Conservation (phyloP, 1,284 basidiomycete species). For the Microbotryum scabiosae region DNA sequence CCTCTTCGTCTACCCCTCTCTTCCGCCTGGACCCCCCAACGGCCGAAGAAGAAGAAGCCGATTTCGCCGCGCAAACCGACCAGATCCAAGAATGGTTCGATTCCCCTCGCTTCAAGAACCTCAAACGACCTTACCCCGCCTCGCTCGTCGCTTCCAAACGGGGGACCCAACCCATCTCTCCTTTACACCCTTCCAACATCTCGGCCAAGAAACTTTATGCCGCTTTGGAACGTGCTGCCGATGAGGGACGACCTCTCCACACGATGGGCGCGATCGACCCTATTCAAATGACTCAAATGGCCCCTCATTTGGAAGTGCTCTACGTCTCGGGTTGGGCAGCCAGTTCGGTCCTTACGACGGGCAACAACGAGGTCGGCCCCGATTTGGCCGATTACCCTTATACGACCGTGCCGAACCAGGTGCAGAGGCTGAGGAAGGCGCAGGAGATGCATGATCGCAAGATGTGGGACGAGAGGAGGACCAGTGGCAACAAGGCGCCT, state of each 20-base stretch:
- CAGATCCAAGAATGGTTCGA: constrained; percentile 65
- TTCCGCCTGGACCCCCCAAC: constrained; percentile 60
- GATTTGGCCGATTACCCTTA: constrained; percentile 95
- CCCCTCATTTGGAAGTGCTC: constrained; percentile 79
- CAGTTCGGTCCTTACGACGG: constrained; percentile 78
- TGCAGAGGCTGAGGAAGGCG: constrained; percentile 73
- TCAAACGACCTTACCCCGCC: constrained; percentile 70
- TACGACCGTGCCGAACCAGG: constrained; percentile 87
- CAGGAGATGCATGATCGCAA: constrained; percentile 80
- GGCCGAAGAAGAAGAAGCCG: constrained; percentile 54
- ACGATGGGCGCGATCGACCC: constrained; percentile 87
- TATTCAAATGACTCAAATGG: constrained; percentile 95
- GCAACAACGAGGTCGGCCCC: constrained; percentile 91
- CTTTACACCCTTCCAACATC: constrained; percentile 61
- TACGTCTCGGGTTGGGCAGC: constrained; percentile 94
- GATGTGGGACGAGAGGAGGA: constrained; percentile 70
- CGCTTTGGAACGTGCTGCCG: constrained; percentile 56
- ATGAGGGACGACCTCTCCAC: constrained; percentile 60
- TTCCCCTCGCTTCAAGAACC: constrained; percentile 59
- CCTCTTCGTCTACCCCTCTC: constrained; percentile 26
- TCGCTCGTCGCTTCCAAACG: constrained; percentile 76
- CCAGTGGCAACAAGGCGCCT: constrained; percentile 46
- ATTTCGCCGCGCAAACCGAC: constrained; percentile 56
- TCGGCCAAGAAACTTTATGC: constrained; percentile 74
- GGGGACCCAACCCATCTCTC: constrained; percentile 69